Evolutionary conservation across 495 filamentous ascomycete species (phyloP).

Genomic region (Thozetella sp.): DNA sequence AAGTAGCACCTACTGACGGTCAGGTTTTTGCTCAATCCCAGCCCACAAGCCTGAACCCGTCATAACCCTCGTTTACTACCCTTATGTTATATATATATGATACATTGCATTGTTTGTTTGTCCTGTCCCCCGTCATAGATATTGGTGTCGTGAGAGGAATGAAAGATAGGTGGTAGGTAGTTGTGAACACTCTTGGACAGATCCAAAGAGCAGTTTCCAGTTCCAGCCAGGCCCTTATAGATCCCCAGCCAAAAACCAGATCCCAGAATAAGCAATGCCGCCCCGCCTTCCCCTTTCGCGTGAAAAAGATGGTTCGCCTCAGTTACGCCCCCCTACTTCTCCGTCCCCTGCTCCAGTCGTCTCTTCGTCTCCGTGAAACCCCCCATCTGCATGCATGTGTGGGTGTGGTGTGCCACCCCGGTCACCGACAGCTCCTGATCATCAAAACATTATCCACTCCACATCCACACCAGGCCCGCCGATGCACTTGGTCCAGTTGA

Average conservation of each 20-base stretch:
- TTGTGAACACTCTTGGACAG: neutral
- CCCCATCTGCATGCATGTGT: too few species aligned
- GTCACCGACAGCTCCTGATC: constrained; percentile 8
- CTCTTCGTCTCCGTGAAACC: too few species aligned
- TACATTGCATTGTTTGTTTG: constrained; percentile 10
- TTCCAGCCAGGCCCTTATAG: neutral
- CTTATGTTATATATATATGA: constrained; percentile 10
- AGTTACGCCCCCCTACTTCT: neutral
- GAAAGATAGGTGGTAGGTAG: neutral
- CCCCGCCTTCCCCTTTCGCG: neutral
- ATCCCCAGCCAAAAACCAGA: neutral
- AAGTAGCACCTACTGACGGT: neutral
- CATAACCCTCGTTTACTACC: constrained; percentile 2
- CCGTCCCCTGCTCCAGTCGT: neutral
- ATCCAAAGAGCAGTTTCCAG: neutral
- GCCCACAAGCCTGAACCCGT: neutral
- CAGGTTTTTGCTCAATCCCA: neutral
- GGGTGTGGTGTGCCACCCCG: too few species aligned
- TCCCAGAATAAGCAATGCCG: neutral
- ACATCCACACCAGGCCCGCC: constrained; percentile 67
- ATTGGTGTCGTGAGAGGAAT: neutral
- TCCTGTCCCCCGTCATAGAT: neutral
- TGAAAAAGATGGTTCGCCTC: neutral
- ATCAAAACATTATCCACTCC: constrained; percentile 85
- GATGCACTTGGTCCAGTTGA: constrained; percentile 80